Percentiles rank a stretch among this genome's conserved stretches.
Conservation (phyloP, 2,329 filamentous ascomycete species). For the Arthrobotrys entomopaga region DNA sequence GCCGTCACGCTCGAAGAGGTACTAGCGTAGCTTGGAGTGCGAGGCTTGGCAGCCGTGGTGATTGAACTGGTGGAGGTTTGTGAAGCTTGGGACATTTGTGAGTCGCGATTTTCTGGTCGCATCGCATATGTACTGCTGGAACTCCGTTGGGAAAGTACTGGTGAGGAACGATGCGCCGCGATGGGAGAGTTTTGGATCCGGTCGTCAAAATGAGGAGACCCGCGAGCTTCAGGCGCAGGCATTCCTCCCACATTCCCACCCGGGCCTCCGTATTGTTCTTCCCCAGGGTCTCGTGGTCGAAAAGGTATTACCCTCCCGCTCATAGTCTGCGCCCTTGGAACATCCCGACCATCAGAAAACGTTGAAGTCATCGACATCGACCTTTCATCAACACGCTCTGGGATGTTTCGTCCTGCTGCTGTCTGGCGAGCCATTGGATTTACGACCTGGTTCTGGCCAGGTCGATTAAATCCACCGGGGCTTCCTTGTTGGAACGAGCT, state of each 20-base stretch:
- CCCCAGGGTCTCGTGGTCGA: slow-evolving; percentile 70
- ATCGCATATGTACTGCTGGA: slow-evolving; percentile 54
- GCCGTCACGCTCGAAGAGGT: slow-evolving; percentile 60
- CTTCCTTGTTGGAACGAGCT: slow-evolving; percentile 75
- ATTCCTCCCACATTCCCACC: background rate
- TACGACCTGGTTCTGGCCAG: slow-evolving; percentile 61
- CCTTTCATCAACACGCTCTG: slow-evolving; percentile 88
- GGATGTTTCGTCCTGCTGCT: slow-evolving; percentile 88
- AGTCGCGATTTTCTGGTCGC: slow-evolving; percentile 50
- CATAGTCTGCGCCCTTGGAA: slow-evolving; percentile 82
- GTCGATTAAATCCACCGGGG: slow-evolving; percentile 20
- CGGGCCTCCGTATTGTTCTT: slow-evolving; percentile 47
- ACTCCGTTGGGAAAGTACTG: slow-evolving; percentile 55
- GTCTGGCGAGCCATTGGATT: slow-evolving; percentile 78
- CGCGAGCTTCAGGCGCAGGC: slow-evolving; percentile 62
- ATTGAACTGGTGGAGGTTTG: slow-evolving; percentile 50
- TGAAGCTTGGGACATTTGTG: slow-evolving; percentile 49
- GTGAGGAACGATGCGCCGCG: slow-evolving; percentile 39
- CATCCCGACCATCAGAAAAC: slow-evolving; percentile 74
- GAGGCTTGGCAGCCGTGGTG: slow-evolving; percentile 64
- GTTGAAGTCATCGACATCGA: slow-evolving; percentile 96
- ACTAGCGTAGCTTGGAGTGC: slow-evolving; percentile 60
- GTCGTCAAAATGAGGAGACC: slow-evolving; percentile 37
- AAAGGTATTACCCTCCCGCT: slow-evolving; percentile 90
- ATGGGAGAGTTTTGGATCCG: slow-evolving; percentile 43